Base-by-base conservation (phyloP, 192 early-diverging fungal species). In the Coemansia sp. region DNA sequence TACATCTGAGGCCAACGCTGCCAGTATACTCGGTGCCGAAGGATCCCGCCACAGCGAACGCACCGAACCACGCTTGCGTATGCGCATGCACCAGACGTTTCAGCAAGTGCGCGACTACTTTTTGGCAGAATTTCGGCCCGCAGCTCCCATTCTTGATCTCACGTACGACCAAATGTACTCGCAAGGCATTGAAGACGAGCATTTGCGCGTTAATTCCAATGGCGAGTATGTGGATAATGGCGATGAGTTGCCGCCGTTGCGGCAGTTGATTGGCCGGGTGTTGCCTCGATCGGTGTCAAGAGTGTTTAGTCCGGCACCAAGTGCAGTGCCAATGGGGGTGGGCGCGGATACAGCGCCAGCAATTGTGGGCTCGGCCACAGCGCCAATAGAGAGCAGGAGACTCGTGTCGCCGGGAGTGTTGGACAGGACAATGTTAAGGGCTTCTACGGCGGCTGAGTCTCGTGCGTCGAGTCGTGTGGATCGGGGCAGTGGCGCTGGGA, bases 141-240 rank as follows among this genome's bases (percentile, higher is more conserved):
- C 76, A 1, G 62, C 63, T 4, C 76, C 76, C 0, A 78, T 78
- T 38, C 70, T 78, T n/a, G 76, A 79, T 52, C 70, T 79, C 43
- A 79, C 76, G 1, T 79, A 79, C 57, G 76, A 79, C 38, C 66
- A 61, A 7, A 32, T 72, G 56, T 79, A 79, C 52, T 69, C 76
- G 49, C 76, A 79, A 52, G 67, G 70, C 52, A 51, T 62, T 12
- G 62, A 69, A 4, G 62, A 62, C 6, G 27, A 37, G 4, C 45
- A 49, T 21, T 38, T 15, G 21, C 55, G 24, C 14, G 45, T 25
- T 10, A 47, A 67, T 39, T 43, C 57, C 19, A 48, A 61, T 17
- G 52, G 64, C 7, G 62, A 59, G 17, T 24, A 12, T 10, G 57
- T 68, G 27, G 72, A 74, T 19, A 56, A 73, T n/a, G 67, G 67